Evolutionary conservation across 2,329 filamentous ascomycete species (phyloP), one percentile per base, ranked within the genome.

Genomic region (Claviceps digitariae): DNA sequence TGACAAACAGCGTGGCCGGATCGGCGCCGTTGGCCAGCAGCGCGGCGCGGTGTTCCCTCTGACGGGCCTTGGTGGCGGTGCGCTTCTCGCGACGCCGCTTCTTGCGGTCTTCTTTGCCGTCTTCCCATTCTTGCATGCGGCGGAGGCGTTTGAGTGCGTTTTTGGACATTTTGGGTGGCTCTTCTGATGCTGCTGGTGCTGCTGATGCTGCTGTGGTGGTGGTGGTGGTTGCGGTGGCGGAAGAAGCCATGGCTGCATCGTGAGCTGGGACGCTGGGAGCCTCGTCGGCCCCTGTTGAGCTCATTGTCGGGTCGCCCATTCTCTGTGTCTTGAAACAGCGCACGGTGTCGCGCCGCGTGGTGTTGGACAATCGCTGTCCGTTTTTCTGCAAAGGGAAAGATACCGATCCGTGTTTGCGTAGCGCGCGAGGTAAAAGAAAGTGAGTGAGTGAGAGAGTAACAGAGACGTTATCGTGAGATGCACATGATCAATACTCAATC

Each of bases 131-230:
- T 63, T 87, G 76, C 57, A 81, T 76, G 53, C 82, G 83, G 56
- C 78, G 81, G 51, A 89, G 73, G 63, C 89, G 91, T 69, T 95
- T 95, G 56, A 85, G 72, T 60, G 91, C 86, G 62, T 84, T 94
- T 64, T 97, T 97, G 20, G 91, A 95, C 51, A 96, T 57, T 23
- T 61, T 59, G 2, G 60, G 58, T 2, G 54, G 43, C 6, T 48
- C 45, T 46, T 48, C 52, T 53, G 45, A n/a, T 48, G 31, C 10
- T n/a, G 23, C 1, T 15, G 41, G 9, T 6, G 51, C 6, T 21
- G 44, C n/a, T 34, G 45, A 17, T n/a, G 20, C 36, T 4, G 44
- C 2, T 27, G 23, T 43, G 40, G 25, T 12, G 20, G n/a, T 7
- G 9, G 25, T 29, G 34, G 13, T 15, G 45, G 13, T 29, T 3